Percentiles rank a stretch among this genome's conserved stretches.
Evolutionary conservation across 495 filamentous ascomycete genomes (phyloP).

Genomic region (Penicillium robsamsonii): DNA sequence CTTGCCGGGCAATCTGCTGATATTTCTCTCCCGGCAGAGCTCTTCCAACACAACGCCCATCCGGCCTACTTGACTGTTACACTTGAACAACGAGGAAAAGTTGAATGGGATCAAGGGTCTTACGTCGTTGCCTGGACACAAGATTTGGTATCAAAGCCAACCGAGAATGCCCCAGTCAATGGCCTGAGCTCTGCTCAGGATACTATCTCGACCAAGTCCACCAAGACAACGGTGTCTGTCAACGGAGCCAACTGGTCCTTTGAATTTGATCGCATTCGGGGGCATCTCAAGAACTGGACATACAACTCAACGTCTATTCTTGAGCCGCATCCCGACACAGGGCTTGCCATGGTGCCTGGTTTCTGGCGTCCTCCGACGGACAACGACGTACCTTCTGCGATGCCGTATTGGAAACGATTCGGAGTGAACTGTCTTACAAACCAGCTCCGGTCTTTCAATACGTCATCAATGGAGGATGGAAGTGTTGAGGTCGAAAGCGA

Average conservation of each 20-base stretch:
- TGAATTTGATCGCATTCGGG: slow-evolving; percentile 4
- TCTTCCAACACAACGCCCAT: slow-evolving; percentile 2
- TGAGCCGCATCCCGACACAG: slow-evolving; percentile 8
- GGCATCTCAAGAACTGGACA: slow-evolving; percentile 2
- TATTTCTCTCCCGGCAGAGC: slow-evolving; percentile 16
- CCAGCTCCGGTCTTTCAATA: neutral
- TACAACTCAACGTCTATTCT: slow-evolving; percentile 4
- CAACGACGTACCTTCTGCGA: slow-evolving; percentile 47
- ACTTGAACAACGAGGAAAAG: slow-evolving; percentile 3
- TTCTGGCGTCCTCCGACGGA: slow-evolving; percentile 58
- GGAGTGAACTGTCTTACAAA: slow-evolving; percentile 2
- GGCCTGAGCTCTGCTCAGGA: no score
- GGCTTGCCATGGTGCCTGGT: slow-evolving; percentile 25
- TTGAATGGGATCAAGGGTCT: neutral
- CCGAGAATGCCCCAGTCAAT: neutral
- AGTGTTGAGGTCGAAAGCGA: neutral
- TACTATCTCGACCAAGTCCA: neutral
- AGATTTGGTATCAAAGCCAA: slow-evolving; percentile 2
- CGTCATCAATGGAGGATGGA: neutral
- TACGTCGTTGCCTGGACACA: slow-evolving; percentile 7
- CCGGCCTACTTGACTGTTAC: slow-evolving; percentile 10
- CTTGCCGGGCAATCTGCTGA: slow-evolving; percentile 17
- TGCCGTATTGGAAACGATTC: slow-evolving; percentile 5
- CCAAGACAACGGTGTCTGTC: slow-evolving; percentile 4
- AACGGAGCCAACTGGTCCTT: neutral